phyloP scores from a whole-genome alignment of 192 early-diverging fungal species.

The Phlyctochytrium arcticum region DNA sequence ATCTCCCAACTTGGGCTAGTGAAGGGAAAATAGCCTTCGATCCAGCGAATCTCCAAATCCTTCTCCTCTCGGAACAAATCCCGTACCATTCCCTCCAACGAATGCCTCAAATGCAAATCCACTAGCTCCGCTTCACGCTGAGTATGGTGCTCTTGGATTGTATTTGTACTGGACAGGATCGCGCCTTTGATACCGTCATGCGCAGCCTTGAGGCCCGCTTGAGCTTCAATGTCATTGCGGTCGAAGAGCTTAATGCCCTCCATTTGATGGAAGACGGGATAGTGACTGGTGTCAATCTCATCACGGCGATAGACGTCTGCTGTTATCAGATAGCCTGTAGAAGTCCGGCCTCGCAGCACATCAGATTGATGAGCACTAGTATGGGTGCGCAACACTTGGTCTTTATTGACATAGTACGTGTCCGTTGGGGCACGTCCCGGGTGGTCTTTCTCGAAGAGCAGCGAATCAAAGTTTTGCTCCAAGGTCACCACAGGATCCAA shows the following conservation, averaged over 20 bases:
- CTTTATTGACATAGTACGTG: constrained; percentile 87
- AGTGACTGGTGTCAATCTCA: constrained; percentile 93
- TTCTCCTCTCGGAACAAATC: constrained; percentile 61
- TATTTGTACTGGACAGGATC: constrained; percentile 48
- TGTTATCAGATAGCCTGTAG: constrained; percentile 64
- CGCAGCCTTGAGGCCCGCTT: not conserved
- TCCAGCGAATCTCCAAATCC: constrained; percentile 84
- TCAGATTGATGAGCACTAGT: constrained; percentile 93
- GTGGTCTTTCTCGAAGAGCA: constrained; percentile 79
- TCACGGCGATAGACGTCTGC: constrained; percentile 96
- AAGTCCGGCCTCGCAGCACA: constrained; percentile 54
- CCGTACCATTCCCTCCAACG: constrained; percentile 79
- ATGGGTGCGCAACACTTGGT: constrained; percentile 81
- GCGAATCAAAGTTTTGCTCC: constrained; percentile 86
- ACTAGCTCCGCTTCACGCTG: constrained; percentile 52
- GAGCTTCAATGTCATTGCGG: constrained; percentile 20
- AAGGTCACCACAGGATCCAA: constrained; percentile 82
- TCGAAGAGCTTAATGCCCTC: constrained; percentile 82
- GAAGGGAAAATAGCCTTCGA: constrained; percentile 92
- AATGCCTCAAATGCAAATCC: constrained; percentile 68
- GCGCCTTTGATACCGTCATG: constrained; percentile 17
- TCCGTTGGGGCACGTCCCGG: constrained; percentile 77
- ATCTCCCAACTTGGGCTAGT: constrained; percentile 96
- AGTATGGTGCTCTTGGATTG: constrained; percentile 70
- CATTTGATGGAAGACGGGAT: constrained; percentile 98